Evolutionary conservation across 2,329 filamentous ascomycete genomes (phyloP), one percentile per base, ranked within the genome.

Genomic region (Curvularia verruculosa): DNA sequence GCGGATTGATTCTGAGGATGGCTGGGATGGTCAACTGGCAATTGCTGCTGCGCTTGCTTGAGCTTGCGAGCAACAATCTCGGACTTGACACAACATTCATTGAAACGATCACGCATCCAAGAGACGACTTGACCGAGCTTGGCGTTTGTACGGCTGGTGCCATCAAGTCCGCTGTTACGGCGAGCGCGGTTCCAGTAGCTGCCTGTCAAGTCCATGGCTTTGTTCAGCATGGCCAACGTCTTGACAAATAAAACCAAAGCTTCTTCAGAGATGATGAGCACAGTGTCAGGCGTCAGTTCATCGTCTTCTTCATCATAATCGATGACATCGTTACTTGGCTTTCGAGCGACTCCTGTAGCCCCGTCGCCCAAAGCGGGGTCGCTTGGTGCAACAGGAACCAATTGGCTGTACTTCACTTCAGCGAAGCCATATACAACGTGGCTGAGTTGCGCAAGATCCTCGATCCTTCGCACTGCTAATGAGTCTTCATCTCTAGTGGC

Each of bases 391-490:
- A 95, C 80, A 3, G 95, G 95, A 48, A 97, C 86, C n/a, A 99
- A 84, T 76, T 99, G 95, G 77, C 96, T 95, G 78, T 96, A 97
- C 77, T 99, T 99, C 72, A 99, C 94, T 78, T 99, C 94, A 5
- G 95, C 95, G 77, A 99, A 98, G 3, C 94, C 93, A 74, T 93
- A 99, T 2, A 99, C 93, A 44, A 97, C 95, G 75, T 99, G 93
- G 72, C 93, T 97, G 37, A 93, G 85, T 29, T 92, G 95, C 1
- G 95, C 95, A 63, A 91, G 89, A 67, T 98, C 93, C 75, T 99
- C 94, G 55, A 98, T 92, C 43, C 86, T 84, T 69, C 92, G 89
- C 2, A 94, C 87, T 39, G 90, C 87, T 62, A 85, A 86, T 15
- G 84, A 82, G 72, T 98, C 95, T 70, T 97, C 93, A 62, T 97